Evolutionary conservation across 164 flowering plant species (phyloP).

Genomic region (Stephania yunnanensis): DNA sequence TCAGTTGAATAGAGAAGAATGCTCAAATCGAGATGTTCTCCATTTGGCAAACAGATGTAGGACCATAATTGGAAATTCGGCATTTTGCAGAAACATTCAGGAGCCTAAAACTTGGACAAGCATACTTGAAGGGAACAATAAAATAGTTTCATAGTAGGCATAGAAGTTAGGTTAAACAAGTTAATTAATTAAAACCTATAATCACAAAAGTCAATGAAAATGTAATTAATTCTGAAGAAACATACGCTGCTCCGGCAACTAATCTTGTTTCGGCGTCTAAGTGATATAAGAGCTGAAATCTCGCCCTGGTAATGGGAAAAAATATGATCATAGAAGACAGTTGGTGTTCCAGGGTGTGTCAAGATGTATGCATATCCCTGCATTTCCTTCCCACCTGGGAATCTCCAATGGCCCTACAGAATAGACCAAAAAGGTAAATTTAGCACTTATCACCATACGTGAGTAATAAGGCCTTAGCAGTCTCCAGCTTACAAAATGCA

Average conservation of each 20-base stretch:
- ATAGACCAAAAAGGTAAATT: conserved; percentile 7
- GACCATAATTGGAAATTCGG: too few relatives aligned
- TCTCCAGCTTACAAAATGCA: not conserved
- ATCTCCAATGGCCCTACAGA: conserved; percentile 97
- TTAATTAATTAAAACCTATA: not conserved
- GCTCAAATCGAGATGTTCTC: not conserved
- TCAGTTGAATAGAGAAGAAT: not conserved
- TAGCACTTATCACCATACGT: not conserved
- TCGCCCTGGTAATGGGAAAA: conserved; percentile 58
- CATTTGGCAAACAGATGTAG: not conserved
- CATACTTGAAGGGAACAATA: not conserved
- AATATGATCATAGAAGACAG: conserved; percentile 85
- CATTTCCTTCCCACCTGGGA: conserved; percentile 95
- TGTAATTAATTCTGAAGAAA: conserved; percentile 13
- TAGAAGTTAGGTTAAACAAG: not conserved
- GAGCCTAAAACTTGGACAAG: not conserved
- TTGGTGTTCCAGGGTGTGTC: conserved; percentile 97
- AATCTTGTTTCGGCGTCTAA: conserved; percentile 64
- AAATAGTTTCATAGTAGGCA: not conserved
- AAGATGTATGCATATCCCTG: conserved; percentile 97
- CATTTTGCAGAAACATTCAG: not conserved
- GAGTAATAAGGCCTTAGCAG: not conserved
- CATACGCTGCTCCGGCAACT: conserved; percentile 85
- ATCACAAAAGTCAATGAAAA: not conserved
- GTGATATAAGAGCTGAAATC: conserved; percentile 56